Percentiles rank a stretch among this genome's conserved stretches.
phyloP scores from a whole-genome alignment of 2,329 filamentous ascomycete species.

The Ophiocordyceps camponoti-leonardi region DNA sequence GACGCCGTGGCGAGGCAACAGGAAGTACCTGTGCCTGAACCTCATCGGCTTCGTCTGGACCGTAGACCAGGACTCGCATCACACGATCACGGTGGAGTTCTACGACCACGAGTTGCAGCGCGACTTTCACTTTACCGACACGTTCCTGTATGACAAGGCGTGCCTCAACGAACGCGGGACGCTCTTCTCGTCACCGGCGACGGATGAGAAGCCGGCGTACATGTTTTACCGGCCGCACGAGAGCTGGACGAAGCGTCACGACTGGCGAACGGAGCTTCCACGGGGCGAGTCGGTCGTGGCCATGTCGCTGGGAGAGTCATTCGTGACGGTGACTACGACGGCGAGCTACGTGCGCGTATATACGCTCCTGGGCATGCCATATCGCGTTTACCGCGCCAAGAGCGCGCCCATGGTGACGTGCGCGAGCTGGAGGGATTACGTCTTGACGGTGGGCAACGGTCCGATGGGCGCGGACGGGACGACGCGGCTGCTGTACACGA shows the following conservation, averaged over 20 bases:
- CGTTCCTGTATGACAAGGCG: constrained; percentile 89
- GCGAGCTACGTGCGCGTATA: constrained; percentile 83
- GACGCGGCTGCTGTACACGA: constrained; percentile 69
- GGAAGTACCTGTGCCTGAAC: constrained; percentile 86
- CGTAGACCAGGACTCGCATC: constrained; percentile 80
- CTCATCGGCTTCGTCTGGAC: constrained; percentile 93
- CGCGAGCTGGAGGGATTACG: constrained; percentile 86
- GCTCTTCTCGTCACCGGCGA: constrained; percentile 66
- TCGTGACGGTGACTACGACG: constrained; percentile 75
- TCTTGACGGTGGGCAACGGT: constrained; percentile 91
- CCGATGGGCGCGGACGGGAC: constrained; percentile 63
- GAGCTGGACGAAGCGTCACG: constrained; percentile 78
- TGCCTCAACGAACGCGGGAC: constrained; percentile 75
- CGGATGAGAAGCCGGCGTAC: constrained; percentile 48
- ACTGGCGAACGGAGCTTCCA: constrained; percentile 83
- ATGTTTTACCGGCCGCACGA: constrained; percentile 97
- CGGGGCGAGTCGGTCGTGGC: constrained; percentile 72
- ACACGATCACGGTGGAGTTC: constrained; percentile 94
- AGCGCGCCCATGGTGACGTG: constrained; percentile 81
- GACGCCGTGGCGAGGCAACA: constrained; percentile 88
- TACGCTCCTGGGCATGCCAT: constrained; percentile 80
- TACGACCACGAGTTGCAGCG: constrained; percentile 86
- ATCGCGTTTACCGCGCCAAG: constrained; percentile 82
- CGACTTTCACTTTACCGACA: constrained; percentile 96
- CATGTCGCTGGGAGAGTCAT: constrained; percentile 81